Percentiles rank a stretch among this genome's conserved stretches.
These are phyloP conservation scores for Cystofilobasidium bisporidii DNA, from an alignment of 768 basidiomycete genomes.

Conservation along the genomic window DNA sequence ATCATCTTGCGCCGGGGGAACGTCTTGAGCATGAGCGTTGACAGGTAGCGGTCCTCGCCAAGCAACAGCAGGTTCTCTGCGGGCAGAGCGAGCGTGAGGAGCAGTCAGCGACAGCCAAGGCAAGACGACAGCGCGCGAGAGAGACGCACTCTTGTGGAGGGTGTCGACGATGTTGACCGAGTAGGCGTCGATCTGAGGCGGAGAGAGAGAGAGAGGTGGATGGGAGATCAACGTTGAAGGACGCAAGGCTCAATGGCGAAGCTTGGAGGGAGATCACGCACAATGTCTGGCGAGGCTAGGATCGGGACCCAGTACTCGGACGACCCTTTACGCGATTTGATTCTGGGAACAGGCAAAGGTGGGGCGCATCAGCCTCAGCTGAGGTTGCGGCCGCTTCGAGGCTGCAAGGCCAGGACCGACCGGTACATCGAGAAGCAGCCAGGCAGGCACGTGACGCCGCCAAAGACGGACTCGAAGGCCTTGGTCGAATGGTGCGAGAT, in stretches of 20 bases:
- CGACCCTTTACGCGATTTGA: slow-evolving; percentile 94
- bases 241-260: no score
- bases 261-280: slow-evolving; percentile 38
- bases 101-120: no score
- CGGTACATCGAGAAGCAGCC: slow-evolving; percentile 98
- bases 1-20: slow-evolving; percentile 99
- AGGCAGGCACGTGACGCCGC: slow-evolving; percentile 97
- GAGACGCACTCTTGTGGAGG: slow-evolving; percentile 66
- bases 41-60: slow-evolving; percentile 98
- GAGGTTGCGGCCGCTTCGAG: no score
- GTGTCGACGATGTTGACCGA: slow-evolving; percentile 99
- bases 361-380: no score
- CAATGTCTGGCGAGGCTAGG: slow-evolving; percentile 94
- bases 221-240: no score
- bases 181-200: slow-evolving; percentile 68
- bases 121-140: slow-evolving; percentile 40
- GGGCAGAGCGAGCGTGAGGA: slow-evolving; percentile 91
- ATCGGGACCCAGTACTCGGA: slow-evolving; percentile 99
- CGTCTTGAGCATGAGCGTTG: slow-evolving; percentile 93
- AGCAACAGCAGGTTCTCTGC: slow-evolving; percentile 78
- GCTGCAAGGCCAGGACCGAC: no score
- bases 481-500: slow-evolving; percentile 98
- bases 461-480: slow-evolving; percentile 99
- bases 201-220: no score
- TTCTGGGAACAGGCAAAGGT: slow-evolving; percentile 44